These are phyloP conservation scores for Cladorrhinum samala DNA, from an alignment of 495 filamentous ascomycete genomes.

Conservation along the genomic window DNA sequence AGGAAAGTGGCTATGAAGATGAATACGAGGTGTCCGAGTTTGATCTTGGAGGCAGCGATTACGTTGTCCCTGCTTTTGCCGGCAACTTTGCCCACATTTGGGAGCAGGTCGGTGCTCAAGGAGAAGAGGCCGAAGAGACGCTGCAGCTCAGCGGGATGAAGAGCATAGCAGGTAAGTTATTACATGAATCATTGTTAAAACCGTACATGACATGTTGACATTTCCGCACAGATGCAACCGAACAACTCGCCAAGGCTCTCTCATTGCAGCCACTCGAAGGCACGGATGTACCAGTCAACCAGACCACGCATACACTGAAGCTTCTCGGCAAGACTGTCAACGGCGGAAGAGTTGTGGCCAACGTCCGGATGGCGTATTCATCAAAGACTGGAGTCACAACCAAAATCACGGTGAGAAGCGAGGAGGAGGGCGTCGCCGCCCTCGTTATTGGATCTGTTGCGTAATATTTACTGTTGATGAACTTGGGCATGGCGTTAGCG, in stretches of 20 bases:
- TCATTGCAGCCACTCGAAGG: slow-evolving; percentile 93
- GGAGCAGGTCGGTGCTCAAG: slow-evolving; percentile 84
- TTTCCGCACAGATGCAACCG: slow-evolving; percentile 74
- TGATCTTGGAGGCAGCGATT: slow-evolving; percentile 86
- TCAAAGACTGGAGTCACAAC: slow-evolving; percentile 88
- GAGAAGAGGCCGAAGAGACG: slow-evolving; percentile 87
- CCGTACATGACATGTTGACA: slow-evolving; percentile 30
- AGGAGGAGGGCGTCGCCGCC: slow-evolving; percentile 86
- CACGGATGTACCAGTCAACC: slow-evolving; percentile 78
- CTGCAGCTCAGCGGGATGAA: slow-evolving; percentile 83
- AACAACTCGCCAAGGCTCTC: slow-evolving; percentile 77
- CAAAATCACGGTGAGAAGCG: slow-evolving; percentile 83
- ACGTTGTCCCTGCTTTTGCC: slow-evolving; percentile 86
- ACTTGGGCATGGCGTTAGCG: slow-evolving; percentile 20
- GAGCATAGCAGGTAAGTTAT: slow-evolving; percentile 77
- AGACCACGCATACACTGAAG: slow-evolving; percentile 89
- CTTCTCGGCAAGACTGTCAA: slow-evolving; percentile 92
- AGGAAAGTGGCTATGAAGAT: slow-evolving; percentile 89
- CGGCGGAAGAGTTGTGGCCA: slow-evolving; percentile 81
- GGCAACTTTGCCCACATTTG: slow-evolving; percentile 96
- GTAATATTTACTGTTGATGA: slow-evolving; percentile 40
- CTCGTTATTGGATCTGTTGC: slow-evolving; percentile 79
- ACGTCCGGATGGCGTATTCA: slow-evolving; percentile 89
- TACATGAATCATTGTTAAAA: not conserved
- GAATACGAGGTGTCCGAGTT: slow-evolving; percentile 97